Base-by-base conservation (phyloP, 495 filamentous ascomycete genomes). In the Podospora pseudoanserina region DNA sequence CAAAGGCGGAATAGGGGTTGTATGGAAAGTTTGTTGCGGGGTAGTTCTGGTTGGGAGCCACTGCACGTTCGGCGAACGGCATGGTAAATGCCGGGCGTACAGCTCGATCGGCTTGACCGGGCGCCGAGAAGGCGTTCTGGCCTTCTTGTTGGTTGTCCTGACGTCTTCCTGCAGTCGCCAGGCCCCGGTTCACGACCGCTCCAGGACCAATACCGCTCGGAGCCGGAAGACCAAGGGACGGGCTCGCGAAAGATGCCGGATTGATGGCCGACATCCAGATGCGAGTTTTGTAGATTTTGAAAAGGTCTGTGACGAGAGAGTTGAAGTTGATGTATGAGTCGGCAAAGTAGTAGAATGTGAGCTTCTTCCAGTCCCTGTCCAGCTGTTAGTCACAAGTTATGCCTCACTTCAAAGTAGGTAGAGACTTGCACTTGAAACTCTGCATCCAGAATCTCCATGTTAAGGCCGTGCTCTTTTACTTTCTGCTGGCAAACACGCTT, bases 261-360 rank as follows among this genome's bases (percentile, higher is more conserved):
- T 99, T 99, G 81, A 99, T 96, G 7, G 95, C 94, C 5, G 93
- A 97, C 93, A 99, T 97, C 95, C 95, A 99, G 75, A 99, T 98
- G 65, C 95, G 87, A 20, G 94, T 97, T 82, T 99, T 99, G 83
- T 97, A 99, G 67, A 97, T 93, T 76, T 97, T 97, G 85, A 98
- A 99, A 26, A 99, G 85, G 77, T 98, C 96, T 0, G 93, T 97
- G 67, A 99, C 94, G 19, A 99, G 86, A 0, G 92, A 91, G 78
- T 98, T 99, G 84, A 99, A 99, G 79, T 98, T 97, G 84, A 99
- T 97, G 77, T 99, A 99, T 0, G 92, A 88, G 74, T 97, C 94
- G 65, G 95, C 95, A 72, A 97, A 98, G 78, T 98, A 99, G 83
- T 96, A 99, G 79, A 97, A 97, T 0, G 96, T 99, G 64, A 99